Evolutionary conservation across 2,329 filamentous ascomycete species (phyloP), one percentile per base, ranked within the genome.

Genomic region (Aspergillus versicolor): DNA sequence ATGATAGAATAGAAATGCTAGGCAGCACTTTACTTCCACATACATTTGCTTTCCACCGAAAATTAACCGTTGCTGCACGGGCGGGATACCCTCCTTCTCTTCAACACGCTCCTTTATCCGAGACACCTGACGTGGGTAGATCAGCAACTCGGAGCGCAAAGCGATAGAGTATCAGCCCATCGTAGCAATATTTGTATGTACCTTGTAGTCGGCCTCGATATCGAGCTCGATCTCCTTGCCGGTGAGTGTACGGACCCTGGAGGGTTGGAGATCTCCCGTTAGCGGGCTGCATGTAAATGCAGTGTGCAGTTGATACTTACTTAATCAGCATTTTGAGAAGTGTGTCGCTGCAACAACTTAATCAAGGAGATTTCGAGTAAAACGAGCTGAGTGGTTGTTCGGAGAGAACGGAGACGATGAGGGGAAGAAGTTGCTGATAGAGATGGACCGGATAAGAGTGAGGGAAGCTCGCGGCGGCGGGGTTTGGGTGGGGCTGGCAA

Each of bases 151-250:
- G 21, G 15, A 40, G 27, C n/a, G 32, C 27, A 38, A 4, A 17
- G 27, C 19, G 34, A 48, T 13, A 15, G n/a, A 41, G 37, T 19
- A 41, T 11, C 19, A 21, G 44, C n/a, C n/a, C 45, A 22, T 32
- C 24, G 32, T 19, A 12, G 30, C 19, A 21, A 21, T 30, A 38
- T 30, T 27, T 45, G 49, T 51, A 54, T 30, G 9, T 67, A 95
- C 92, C 84, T 92, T 96, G 84, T 96, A 96, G 71, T 91, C 88
- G 52, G 86, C 83, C 81, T 97, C 94, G 73, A 99, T 96, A 73
- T 97, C 92, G 69, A 99, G 87, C 83, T 97, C 93, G 75, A 97
- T 97, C 80, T 99, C 92, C 82, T 97, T 97, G 72, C 94, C 94
- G 63, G 94, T 97, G 63, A 99, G 87, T 62, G 94, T 99, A 73